Percentiles rank a stretch among this genome's conserved stretches.
Evolutionary conservation across 2,329 filamentous ascomycete genomes (phyloP).

Genomic region (Pseudogymnoascus sp.): DNA sequence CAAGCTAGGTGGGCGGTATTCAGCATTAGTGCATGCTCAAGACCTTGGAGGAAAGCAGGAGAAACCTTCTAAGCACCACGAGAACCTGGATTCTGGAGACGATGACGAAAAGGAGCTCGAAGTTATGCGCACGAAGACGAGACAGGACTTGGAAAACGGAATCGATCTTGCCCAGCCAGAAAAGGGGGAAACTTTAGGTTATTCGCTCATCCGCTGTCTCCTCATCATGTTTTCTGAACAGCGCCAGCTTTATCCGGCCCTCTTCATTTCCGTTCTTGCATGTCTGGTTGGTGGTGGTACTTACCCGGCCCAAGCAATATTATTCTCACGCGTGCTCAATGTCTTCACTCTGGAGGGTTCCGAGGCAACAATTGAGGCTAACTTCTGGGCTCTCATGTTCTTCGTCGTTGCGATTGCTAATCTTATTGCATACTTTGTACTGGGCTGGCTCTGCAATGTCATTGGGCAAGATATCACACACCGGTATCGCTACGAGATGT

Average conservation of each 20-base stretch:
- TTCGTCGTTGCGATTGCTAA: conserved; percentile 36
- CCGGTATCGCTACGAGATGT: conserved; percentile 26
- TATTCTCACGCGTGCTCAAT: conserved; percentile 28
- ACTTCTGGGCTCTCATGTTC: conserved; percentile 44
- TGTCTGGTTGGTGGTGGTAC: conserved; percentile 30
- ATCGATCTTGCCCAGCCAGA: neutral
- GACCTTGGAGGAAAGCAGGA: conserved; percentile 29
- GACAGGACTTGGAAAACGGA: neutral
- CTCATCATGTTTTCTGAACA: conserved; percentile 20
- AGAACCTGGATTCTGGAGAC: conserved; percentile 16
- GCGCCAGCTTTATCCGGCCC: conserved; percentile 35
- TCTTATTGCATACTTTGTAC: conserved; percentile 26
- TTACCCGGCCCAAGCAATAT: conserved; percentile 28
- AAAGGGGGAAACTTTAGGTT: conserved; percentile 25
- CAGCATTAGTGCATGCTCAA: conserved; percentile 37
- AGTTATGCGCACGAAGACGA: conserved; percentile 11
- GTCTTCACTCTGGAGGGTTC: conserved; percentile 20
- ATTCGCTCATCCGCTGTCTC: conserved; percentile 38
- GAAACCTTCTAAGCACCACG: conserved; percentile 14
- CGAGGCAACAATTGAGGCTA: conserved; percentile 23
- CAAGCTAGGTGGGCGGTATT: conserved; percentile 31
- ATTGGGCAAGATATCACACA: conserved; percentile 29
- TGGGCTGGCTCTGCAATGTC: conserved; percentile 27
- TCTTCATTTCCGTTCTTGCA: conserved; percentile 37
- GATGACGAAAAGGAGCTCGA: conserved; percentile 22